These are phyloP conservation scores for Eutrema heterophyllum DNA, from an alignment of 345 rosid genomes.

Conservation along the genomic window DNA sequence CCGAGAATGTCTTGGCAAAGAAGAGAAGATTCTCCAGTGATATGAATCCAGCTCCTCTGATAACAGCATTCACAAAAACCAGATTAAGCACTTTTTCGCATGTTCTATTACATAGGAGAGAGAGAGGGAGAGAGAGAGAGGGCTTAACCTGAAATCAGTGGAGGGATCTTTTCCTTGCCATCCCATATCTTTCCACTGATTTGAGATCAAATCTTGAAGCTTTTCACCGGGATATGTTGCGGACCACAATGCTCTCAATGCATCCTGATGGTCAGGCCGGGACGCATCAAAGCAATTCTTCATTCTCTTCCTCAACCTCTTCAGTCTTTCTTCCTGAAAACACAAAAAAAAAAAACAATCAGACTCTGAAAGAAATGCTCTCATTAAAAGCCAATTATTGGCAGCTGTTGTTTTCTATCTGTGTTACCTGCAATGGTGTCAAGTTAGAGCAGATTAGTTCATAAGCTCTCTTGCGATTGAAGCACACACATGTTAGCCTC, in stretches of 20 bases:
- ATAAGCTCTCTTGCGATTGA: conserved; percentile 70
- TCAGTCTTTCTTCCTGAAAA: conserved; percentile 68
- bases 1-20: conserved; percentile 86
- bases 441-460: conserved; percentile 63
- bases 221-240: conserved; percentile 69
- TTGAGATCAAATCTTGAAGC: conserved; percentile 72
- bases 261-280: conserved; percentile 80
- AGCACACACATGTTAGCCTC: conserved; percentile 90
- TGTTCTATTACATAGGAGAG: not conserved
- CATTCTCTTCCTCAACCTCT: conserved; percentile 68
- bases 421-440: conserved; percentile 76
- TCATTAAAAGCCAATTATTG: not conserved
- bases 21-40: conserved; percentile 88
- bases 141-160: conserved; percentile 77
- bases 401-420: not conserved
- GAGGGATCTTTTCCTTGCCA: conserved; percentile 99
- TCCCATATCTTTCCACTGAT: conserved; percentile 98
- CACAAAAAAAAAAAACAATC: not conserved
- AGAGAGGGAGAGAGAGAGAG: not conserved
- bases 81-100: not conserved
- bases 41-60: conserved; percentile 94
- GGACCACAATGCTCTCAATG: conserved; percentile 80
- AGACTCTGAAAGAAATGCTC: not conserved
- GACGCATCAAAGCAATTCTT: conserved; percentile 69
- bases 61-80: conserved; percentile 3